Evolutionary conservation across 495 filamentous ascomycete species (phyloP).

Genomic region (Lophium mytilinum): DNA sequence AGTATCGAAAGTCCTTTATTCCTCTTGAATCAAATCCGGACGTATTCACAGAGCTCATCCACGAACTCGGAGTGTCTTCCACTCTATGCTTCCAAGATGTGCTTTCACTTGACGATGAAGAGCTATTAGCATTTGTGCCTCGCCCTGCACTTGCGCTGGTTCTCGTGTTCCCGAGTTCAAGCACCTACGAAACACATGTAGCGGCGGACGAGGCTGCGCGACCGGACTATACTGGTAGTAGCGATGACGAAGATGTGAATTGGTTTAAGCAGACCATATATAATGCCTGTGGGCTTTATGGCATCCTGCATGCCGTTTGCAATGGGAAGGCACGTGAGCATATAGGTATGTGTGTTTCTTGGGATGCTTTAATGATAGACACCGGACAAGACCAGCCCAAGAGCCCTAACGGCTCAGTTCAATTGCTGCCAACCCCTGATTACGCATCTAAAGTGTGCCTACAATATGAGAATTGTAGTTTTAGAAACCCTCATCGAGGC

Average conservation of each 20-base stretch:
- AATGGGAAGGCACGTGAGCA: slow-evolving; percentile 20
- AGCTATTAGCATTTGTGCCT: slow-evolving; percentile 21
- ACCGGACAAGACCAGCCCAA: too few species aligned
- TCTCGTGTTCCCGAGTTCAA: slow-evolving; percentile 21
- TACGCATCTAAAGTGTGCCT: neutral
- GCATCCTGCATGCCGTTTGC: slow-evolving; percentile 28
- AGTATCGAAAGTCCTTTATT: slow-evolving; percentile 21
- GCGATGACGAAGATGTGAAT: slow-evolving; percentile 18
- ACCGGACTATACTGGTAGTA: slow-evolving; percentile 22
- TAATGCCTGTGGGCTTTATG: slow-evolving; percentile 35
- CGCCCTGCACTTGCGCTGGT: slow-evolving; percentile 24
- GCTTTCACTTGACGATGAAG: slow-evolving; percentile 28
- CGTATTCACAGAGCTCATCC: slow-evolving; percentile 35
- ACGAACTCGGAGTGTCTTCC: slow-evolving; percentile 24
- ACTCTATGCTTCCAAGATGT: slow-evolving; percentile 29
- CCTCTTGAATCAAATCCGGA: slow-evolving; percentile 31
- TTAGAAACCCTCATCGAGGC: too few species aligned
- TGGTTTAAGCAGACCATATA: slow-evolving; percentile 34
- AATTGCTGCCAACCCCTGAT: too few species aligned
- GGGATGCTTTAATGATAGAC: neutral
- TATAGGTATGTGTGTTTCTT: slow-evolving; percentile 15
- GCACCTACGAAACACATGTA: slow-evolving; percentile 17
- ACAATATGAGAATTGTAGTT: too few species aligned
- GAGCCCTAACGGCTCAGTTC: too few species aligned
- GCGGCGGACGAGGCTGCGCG: slow-evolving; percentile 29